Conservation (phyloP, 495 filamentous ascomycete species). For the Daldinia bambusicola region DNA sequence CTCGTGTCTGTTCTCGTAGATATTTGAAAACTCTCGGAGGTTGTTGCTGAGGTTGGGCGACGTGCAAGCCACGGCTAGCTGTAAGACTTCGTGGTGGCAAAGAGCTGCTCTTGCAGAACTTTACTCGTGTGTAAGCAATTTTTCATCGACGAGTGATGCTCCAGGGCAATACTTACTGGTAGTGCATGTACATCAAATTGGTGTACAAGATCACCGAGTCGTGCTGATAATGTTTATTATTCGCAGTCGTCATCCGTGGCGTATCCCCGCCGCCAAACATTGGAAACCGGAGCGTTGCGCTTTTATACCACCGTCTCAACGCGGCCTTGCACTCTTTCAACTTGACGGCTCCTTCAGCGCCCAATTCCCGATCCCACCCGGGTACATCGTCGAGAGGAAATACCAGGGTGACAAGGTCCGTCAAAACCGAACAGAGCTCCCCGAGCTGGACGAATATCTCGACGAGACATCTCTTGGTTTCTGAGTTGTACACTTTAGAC, state of each 20-base stretch:
- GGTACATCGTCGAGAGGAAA: constrained; percentile 54
- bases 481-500: constrained; percentile 56
- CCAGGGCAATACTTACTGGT: constrained; percentile 52
- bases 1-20: constrained; percentile 50
- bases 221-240: constrained; percentile 40
- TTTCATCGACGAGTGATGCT: neutral
- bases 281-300: constrained; percentile 46
- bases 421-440: constrained; percentile 58
- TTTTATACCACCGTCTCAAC: constrained; percentile 49
- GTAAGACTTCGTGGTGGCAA: constrained; percentile 50
- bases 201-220: constrained; percentile 55
- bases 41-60: constrained; percentile 40
- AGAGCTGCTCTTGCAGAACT: constrained; percentile 49
- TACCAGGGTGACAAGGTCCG: constrained; percentile 56
- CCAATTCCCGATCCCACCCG: constrained; percentile 45
- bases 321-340: constrained; percentile 46
- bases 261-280: constrained; percentile 43
- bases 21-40: constrained; percentile 44
- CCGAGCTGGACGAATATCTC: constrained; percentile 59
- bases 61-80: constrained; percentile 43
- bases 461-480: constrained; percentile 55
- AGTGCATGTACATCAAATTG: constrained; percentile 63
- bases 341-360: constrained; percentile 32
- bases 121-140: constrained; percentile 20
- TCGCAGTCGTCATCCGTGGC: constrained; percentile 34